Base-by-base conservation (phyloP, 768 basidiomycete genomes). In the Phaffia tasmanica region DNA sequence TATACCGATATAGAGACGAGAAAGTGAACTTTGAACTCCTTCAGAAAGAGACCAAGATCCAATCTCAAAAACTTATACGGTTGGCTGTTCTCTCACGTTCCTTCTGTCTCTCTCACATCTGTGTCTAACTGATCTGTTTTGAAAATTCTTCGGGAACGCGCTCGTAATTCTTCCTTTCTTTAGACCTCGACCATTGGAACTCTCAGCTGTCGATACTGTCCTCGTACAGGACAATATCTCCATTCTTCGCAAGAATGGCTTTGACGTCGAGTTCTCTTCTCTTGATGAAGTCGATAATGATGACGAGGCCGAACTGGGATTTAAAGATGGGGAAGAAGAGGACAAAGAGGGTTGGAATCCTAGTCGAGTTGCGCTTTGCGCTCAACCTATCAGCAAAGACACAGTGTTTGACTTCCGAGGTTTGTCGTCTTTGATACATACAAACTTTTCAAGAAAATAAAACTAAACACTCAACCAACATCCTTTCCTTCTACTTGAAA, bases 21-120 rank as follows among this genome's bases (percentile, higher is more conserved):
- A 98, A 98, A 78, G 97, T 89, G 77, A 98, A 98, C 74, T 98
- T 98, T 74, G 95, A 98, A 79, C 87, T 83, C 1, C 77, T 98
- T 65, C 94, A 98, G 75, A 81, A 83, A 70, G 90, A 85, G n/a
- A 97, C 93, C 15, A 82, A 81, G 61, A 92, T 99, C 65, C 82
- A 88, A 71, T 88, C 87, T 1, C 94, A 98, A 72, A 84, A 79
- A 68, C 79, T 98, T 4, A 83, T 94, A 74, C 81, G 81, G 93
- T 93, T 70, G 64, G 83, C 78, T 55, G 14, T 11, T 18, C 14
- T 1, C 35, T 42, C 4, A 4, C 35, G 11, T 42, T 42, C 11
- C 35, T 42, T 42, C 11, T 42, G 11, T 5, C 11, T 11, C 35
- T 42, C 35, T 42, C 35, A 11, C 35, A 42, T 4, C 35, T 11